phyloP scores from a whole-genome alignment of 176 grass and related monocot genomes.

The Ensete glaucum region DNA sequence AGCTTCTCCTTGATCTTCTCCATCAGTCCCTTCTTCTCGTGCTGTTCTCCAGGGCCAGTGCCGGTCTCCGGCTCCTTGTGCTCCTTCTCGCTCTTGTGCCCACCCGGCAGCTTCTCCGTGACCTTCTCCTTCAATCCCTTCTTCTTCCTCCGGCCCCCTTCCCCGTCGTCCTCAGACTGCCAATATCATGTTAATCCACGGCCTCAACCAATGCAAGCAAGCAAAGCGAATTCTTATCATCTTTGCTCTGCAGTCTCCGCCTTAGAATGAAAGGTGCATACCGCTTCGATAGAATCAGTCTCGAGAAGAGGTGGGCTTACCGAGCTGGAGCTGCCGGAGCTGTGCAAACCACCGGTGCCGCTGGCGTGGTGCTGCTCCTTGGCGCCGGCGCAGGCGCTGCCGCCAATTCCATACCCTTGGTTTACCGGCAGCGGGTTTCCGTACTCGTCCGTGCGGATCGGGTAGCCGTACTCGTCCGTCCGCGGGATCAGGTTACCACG shows the following conservation, averaged over 20 bases:
- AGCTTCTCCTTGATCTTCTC: conserved; percentile 12
- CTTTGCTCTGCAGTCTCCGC: no score
- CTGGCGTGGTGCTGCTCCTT: background rate
- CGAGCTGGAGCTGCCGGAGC: conserved; percentile 2
- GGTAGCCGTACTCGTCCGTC: conserved; percentile 2
- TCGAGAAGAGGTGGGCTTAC: background rate
- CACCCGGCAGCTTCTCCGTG: conserved; percentile 4
- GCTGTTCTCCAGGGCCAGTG: background rate
- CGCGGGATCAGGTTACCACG: background rate
- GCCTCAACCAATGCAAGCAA: background rate
- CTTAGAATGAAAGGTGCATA: no score
- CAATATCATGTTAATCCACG: no score
- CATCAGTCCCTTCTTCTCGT: conserved; percentile 12
- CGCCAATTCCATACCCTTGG: background rate
- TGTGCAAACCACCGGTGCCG: background rate
- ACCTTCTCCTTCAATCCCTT: conserved; percentile 14
- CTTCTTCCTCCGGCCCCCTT: conserved; percentile 6
- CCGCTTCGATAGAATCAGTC: background rate
- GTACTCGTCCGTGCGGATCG: conserved; percentile 4
- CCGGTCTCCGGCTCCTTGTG: background rate
- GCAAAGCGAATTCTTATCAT: background rate
- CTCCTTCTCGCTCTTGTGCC: background rate
- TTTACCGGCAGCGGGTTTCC: conserved; percentile 2
- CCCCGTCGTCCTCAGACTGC: conserved; percentile 5
- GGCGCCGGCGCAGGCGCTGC: background rate